These are phyloP conservation scores for Chrysoporthe deuterocubensis DNA, from an alignment of 2,329 filamentous ascomycete genomes.

Conservation along the genomic window DNA sequence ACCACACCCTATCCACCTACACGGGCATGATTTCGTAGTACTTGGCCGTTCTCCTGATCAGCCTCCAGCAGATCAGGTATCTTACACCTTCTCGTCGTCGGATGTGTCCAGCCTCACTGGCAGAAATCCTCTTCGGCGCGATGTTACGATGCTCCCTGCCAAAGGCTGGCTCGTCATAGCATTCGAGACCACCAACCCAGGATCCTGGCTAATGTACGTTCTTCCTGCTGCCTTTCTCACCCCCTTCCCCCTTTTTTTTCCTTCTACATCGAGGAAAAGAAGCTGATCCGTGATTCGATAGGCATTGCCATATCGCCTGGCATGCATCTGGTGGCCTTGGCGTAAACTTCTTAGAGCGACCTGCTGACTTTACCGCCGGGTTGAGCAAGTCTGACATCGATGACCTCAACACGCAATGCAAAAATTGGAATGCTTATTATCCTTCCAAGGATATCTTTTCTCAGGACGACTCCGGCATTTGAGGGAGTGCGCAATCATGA, in stretches of 20 bases:
- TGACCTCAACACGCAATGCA: slow-evolving; percentile 21
- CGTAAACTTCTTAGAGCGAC: slow-evolving; percentile 23
- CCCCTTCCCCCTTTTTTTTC: no score
- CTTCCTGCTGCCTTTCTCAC: neutral
- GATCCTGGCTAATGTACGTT: slow-evolving; percentile 43
- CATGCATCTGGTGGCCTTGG: slow-evolving; percentile 25
- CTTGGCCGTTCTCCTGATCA: slow-evolving; percentile 35
- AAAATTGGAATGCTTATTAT: slow-evolving; percentile 24
- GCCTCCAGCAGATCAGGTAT: slow-evolving; percentile 22
- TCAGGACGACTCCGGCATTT: slow-evolving; percentile 26
- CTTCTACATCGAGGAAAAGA: neutral
- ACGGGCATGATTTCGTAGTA: slow-evolving; percentile 39
- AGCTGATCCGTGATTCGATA: neutral
- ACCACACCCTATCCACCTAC: slow-evolving; percentile 41
- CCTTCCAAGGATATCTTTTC: slow-evolving; percentile 17
- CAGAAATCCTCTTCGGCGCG: slow-evolving; percentile 50
- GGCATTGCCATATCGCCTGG: slow-evolving; percentile 30
- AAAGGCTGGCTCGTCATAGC: slow-evolving; percentile 51
- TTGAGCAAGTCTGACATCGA: slow-evolving; percentile 16
- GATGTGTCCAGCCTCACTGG: slow-evolving; percentile 40
- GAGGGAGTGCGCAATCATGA: neutral
- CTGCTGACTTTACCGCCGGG: slow-evolving; percentile 17
- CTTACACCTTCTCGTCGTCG: slow-evolving; percentile 30
- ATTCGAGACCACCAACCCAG: slow-evolving; percentile 53
- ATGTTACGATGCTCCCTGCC: slow-evolving; percentile 49